phyloP scores from a whole-genome alignment of 805 yeast genomes.

The Kuraishia ogatae region DNA sequence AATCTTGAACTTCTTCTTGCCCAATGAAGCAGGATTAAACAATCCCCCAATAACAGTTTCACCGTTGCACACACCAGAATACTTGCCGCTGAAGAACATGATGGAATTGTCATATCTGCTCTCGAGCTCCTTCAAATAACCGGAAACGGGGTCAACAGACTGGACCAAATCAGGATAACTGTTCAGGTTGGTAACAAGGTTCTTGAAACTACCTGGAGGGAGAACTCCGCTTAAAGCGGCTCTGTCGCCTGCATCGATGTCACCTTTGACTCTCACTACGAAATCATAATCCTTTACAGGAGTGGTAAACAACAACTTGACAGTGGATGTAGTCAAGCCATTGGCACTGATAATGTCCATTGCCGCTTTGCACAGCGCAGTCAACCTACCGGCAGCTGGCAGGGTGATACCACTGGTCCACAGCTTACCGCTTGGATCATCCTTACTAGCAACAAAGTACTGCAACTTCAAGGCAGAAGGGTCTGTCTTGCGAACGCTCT shows the following conservation, averaged over 20 bases:
- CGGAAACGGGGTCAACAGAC: constrained; percentile 50
- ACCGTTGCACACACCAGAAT: constrained; percentile 45
- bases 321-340: constrained; percentile 29
- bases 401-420: constrained; percentile 50
- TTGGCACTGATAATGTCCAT: constrained; percentile 35
- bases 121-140: constrained; percentile 51
- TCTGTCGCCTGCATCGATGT: constrained; percentile 22
- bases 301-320: constrained; percentile 65
- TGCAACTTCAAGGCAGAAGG: constrained; percentile 77
- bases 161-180: constrained; percentile 27
- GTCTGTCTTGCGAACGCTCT: constrained; percentile 62
- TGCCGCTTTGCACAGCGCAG: constrained; percentile 79
- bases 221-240: constrained; percentile 47
- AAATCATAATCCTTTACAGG: constrained; percentile 82
- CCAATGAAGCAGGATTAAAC: constrained; percentile 54
- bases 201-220: constrained; percentile 49
- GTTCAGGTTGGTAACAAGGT: constrained; percentile 36
- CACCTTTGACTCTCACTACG: constrained; percentile 48
- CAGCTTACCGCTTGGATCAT: constrained; percentile 77
- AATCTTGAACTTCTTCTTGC: constrained; percentile 64
- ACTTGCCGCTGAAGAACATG: constrained; percentile 57
- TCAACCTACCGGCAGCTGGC: constrained; percentile 81
- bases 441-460: constrained; percentile 73
- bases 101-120: constrained; percentile 57
- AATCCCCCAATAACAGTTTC: constrained; percentile 67